These are phyloP conservation scores for Auxenochlorella protothecoides DNA, from an alignment of 139 green algal genomes.

Conservation along the genomic window DNA sequence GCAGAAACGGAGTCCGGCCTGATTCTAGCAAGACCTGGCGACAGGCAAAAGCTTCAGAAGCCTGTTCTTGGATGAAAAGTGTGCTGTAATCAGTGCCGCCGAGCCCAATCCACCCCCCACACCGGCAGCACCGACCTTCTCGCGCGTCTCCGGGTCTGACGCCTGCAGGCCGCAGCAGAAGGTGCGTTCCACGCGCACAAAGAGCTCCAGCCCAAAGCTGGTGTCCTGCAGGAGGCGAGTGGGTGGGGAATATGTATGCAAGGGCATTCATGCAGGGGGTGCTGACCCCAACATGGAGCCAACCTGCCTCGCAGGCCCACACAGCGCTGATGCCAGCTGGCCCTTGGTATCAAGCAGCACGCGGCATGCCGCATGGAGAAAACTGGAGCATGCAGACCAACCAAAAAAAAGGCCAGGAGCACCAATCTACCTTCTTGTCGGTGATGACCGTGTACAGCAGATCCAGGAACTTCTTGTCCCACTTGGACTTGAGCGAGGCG, in stretches of 20 bases:
- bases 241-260: background rate
- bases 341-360: background rate
- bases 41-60: too few species aligned
- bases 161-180: slow-evolving; percentile 82
- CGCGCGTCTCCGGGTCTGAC: slow-evolving; percentile 41
- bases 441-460: slow-evolving; percentile 42
- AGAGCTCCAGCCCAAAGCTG: slow-evolving; percentile 59
- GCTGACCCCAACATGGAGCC: too few species aligned
- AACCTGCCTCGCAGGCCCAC: too few species aligned
- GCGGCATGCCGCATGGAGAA: background rate
- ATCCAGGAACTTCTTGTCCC: slow-evolving; percentile 64
- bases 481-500: slow-evolving; percentile 21
- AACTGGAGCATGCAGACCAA: background rate
- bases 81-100: background rate
- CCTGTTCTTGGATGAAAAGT: too few species aligned
- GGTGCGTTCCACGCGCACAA: slow-evolving; percentile 77
- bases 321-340: too few species aligned
- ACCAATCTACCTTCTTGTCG: background rate
- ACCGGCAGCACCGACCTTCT: slow-evolving; percentile 10
- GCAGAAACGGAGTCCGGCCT: too few species aligned
- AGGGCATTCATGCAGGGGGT: too few species aligned
- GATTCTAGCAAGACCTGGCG: too few species aligned
- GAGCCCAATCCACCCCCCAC: background rate
- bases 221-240: background rate
- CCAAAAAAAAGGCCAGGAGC: slow-evolving; percentile 2